Percentiles rank a stretch among this genome's conserved stretches.
These are phyloP conservation scores for Lasiosphaeria miniovina DNA, from an alignment of 495 filamentous ascomycete species.

Conservation along the genomic window DNA sequence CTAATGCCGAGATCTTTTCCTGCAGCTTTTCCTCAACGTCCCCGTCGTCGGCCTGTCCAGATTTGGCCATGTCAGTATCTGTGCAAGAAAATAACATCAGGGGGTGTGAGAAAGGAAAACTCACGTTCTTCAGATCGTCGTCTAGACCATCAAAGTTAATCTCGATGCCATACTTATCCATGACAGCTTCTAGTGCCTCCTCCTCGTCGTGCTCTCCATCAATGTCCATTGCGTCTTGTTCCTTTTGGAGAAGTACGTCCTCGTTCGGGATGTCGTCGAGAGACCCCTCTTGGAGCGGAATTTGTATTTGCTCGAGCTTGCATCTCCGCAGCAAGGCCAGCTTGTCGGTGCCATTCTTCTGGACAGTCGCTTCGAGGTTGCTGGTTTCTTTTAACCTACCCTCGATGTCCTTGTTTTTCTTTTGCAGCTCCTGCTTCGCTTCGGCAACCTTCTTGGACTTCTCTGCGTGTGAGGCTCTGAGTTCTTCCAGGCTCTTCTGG, in stretches of 20 bases:
- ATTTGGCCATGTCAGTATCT: background rate
- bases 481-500: slow-evolving; percentile 63
- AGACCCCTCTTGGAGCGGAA: slow-evolving; percentile 77
- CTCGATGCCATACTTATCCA: slow-evolving; percentile 89
- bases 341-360: slow-evolving; percentile 75
- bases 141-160: slow-evolving; percentile 84
- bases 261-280: slow-evolving; percentile 86
- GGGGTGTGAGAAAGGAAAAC: slow-evolving; percentile 22
- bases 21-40: slow-evolving; percentile 74
- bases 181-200: slow-evolving; percentile 48
- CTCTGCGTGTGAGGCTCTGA: slow-evolving; percentile 62
- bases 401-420: slow-evolving; percentile 78
- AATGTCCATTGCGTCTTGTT: slow-evolving; percentile 85
- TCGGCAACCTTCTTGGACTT: slow-evolving; percentile 74
- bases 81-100: background rate
- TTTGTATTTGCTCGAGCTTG: slow-evolving; percentile 86
- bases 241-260: slow-evolving; percentile 63
- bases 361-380: slow-evolving; percentile 74
- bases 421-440: slow-evolving; percentile 79
- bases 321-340: slow-evolving; percentile 83
- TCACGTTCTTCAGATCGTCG: slow-evolving; percentile 76
- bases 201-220: slow-evolving; percentile 65
- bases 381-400: slow-evolving; percentile 72
- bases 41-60: slow-evolving; percentile 59
- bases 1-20: slow-evolving; percentile 70